Conservation (phyloP, 2,329 filamentous ascomycete genomes). For the Arthroderma uncinatum region DNA sequence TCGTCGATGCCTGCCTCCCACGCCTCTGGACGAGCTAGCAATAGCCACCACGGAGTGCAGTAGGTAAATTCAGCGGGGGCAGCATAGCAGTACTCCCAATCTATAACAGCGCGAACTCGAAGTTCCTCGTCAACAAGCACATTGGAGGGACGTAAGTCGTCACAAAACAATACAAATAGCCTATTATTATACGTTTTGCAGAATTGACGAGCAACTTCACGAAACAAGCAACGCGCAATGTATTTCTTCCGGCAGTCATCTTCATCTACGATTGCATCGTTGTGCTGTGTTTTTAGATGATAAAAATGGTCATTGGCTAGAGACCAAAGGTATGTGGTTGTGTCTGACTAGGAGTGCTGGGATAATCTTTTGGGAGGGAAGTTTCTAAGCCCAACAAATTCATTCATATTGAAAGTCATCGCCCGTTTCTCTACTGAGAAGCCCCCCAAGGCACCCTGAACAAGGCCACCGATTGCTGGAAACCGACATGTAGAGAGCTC, state of each 20-base stretch:
- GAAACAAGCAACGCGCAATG: constrained; percentile 35
- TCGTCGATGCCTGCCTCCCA: constrained; percentile 17
- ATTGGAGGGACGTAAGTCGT: constrained; percentile 23
- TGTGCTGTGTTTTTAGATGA: constrained; percentile 33
- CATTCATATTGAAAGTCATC: constrained; percentile 14
- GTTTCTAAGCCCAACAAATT: constrained; percentile 11
- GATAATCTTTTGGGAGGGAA: constrained; percentile 5
- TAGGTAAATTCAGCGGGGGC: constrained; percentile 16
- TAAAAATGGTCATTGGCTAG: constrained; percentile 10
- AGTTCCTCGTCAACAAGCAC: constrained; percentile 19
- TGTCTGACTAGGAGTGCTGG: background rate
- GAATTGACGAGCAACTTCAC: constrained; percentile 21
- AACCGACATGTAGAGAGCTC: constrained; percentile 14
- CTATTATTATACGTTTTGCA: constrained; percentile 16
- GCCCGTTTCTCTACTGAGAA: constrained; percentile 10
- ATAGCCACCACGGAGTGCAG: constrained; percentile 17
- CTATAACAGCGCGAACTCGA: constrained; percentile 18
- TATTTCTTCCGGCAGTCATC: constrained; percentile 38
- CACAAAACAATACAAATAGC: constrained; percentile 23
- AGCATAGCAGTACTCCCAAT: constrained; percentile 22
- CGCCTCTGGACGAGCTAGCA: constrained; percentile 13
- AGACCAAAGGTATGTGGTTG: constrained; percentile 9
- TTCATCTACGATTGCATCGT: constrained; percentile 28
- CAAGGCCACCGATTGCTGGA: constrained; percentile 14
- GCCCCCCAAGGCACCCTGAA: background rate